Conservation (phyloP, 441 rosid species). For the Adansonia rubrostipa region DNA sequence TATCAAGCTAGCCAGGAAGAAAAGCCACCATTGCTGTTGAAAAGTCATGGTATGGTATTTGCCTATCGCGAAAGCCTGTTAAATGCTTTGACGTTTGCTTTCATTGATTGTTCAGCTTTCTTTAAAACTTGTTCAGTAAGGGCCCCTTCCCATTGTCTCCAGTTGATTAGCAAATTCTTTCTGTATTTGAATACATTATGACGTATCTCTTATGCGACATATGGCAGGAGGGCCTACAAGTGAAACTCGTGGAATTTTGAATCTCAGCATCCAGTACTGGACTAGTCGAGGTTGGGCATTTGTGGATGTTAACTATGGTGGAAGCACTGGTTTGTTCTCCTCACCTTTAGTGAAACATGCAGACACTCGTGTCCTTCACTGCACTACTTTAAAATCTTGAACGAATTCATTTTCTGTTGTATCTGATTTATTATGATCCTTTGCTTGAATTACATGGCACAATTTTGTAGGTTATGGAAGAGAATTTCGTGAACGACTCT, state of each 20-base stretch:
- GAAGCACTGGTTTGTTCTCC: conserved; percentile 87
- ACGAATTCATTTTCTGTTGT: not conserved
- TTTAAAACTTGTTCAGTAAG: not conserved
- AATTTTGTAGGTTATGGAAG: conserved; percentile 80
- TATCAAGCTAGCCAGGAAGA: conserved; percentile 69
- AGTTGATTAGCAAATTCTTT: conserved; percentile 3
- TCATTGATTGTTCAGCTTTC: not conserved
- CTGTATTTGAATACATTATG: conserved; percentile 15
- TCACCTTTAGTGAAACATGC: conserved; percentile 2
- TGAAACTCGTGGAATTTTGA: conserved; percentile 73
- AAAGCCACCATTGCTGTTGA: conserved; percentile 79
- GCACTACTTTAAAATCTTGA: not conserved
- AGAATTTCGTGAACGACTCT: conserved; percentile 80
- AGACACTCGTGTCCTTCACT: not conserved
- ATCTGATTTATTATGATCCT: conserved; percentile 27
- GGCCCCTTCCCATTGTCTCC: not conserved
- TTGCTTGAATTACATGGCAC: not conserved
- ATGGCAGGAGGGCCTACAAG: conserved; percentile 80
- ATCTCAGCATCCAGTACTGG: conserved; percentile 83
- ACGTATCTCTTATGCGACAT: not conserved
- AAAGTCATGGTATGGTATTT: conserved; percentile 79
- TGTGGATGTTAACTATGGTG: conserved; percentile 87
- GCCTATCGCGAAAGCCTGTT: not conserved
- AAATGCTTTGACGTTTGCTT: not conserved
- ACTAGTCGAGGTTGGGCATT: conserved; percentile 86